A percentile compares a stretch with the other conserved stretches of the same genome.
Conservation (phyloP, 2,329 filamentous ascomycete species). For the Fusarium paranaense region DNA sequence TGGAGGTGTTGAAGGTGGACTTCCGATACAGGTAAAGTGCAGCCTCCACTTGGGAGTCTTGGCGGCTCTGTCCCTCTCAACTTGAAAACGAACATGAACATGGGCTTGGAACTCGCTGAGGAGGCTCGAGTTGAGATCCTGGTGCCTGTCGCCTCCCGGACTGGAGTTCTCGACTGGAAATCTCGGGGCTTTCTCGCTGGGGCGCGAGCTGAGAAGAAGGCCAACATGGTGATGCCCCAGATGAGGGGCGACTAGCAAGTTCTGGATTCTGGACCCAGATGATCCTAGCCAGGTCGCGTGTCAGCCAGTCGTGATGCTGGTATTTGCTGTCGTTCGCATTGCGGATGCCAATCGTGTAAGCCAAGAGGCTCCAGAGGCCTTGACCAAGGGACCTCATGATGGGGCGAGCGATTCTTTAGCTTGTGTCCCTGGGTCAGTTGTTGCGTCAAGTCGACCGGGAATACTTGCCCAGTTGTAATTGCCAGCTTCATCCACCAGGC, state of each 20-base stretch:
- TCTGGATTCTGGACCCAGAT: conserved; percentile 2
- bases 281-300: conserved; percentile 12
- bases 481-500: conserved; percentile 12
- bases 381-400: conserved; percentile 13
- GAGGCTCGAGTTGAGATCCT: conserved; percentile 1
- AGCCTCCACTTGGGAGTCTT: conserved; percentile 24
- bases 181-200: conserved; percentile 7
- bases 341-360: conserved; percentile 29
- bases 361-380: conserved; percentile 21
- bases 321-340: neutral
- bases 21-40: conserved; percentile 38
- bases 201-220: conserved; percentile 9
- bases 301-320: conserved; percentile 10
- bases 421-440: conserved; percentile 20
- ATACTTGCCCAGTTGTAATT: conserved; percentile 5
- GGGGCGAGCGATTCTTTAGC: conserved; percentile 7
- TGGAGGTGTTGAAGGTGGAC: conserved; percentile 31
- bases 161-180: neutral
- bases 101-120: conserved; percentile 7
- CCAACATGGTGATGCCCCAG: conserved; percentile 9
- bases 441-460: neutral
- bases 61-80: conserved; percentile 10
- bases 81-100: conserved; percentile 3
- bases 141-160: neutral
- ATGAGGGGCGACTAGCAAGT: conserved; percentile 2